Conservation (phyloP, 163 green algal species). For the Chloromonas sp. region DNA sequence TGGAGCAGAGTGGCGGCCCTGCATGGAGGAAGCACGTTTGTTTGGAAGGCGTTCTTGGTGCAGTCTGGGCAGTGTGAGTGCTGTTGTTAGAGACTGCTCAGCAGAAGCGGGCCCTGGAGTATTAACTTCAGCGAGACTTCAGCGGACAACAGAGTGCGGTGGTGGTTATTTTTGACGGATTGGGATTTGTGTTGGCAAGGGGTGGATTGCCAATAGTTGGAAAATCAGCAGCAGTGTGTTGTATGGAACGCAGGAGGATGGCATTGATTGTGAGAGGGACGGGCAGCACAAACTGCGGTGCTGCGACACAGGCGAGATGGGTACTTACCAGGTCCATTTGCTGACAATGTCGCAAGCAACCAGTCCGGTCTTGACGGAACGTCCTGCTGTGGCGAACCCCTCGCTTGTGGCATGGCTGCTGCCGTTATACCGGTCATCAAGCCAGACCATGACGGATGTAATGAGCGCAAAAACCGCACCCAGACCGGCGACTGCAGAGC, state of each 20-base stretch:
- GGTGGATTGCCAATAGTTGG: background rate
- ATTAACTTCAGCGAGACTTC: too few species aligned
- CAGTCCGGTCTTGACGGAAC: conserved; percentile 62
- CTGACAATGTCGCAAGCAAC: conserved; percentile 81
- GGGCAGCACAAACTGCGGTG: too few species aligned
- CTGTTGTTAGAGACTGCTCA: background rate
- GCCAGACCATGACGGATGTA: conserved; percentile 42
- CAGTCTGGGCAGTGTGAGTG: background rate
- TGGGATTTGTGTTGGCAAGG: background rate
- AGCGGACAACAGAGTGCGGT: too few species aligned
- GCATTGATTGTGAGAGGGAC: too few species aligned
- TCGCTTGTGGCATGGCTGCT: conserved; percentile 47
- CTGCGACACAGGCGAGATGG: background rate
- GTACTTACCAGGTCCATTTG: conserved; percentile 41
- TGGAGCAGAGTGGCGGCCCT: conserved; percentile 86
- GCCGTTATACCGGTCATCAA: conserved; percentile 29
- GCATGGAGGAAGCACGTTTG: background rate
- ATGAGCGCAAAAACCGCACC: conserved; percentile 42
- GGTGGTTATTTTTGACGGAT: too few species aligned
- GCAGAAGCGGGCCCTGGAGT: background rate
- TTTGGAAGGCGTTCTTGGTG: too few species aligned
- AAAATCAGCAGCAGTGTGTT: background rate
- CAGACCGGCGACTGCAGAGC: conserved; percentile 17
- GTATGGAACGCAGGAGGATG: background rate
- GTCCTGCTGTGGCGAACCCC: conserved; percentile 75